Evolutionary conservation across 1,139 yeast species (phyloP).

Genomic region (Taphrina deformans): DNA sequence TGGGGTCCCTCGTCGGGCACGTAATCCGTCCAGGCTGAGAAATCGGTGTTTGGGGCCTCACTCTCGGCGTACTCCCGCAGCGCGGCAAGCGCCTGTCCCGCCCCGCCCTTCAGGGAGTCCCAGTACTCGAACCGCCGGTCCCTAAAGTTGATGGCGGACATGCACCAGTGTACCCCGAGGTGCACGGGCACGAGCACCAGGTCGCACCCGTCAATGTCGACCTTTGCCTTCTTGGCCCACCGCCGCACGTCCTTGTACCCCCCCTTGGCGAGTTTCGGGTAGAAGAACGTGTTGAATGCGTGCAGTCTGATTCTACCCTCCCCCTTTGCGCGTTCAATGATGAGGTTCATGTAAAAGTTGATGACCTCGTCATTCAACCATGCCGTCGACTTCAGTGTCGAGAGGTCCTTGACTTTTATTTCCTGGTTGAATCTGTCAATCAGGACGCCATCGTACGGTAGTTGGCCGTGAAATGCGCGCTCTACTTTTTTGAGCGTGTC

Average conservation of each 20-base stretch:
- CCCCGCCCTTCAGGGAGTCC: conserved; percentile 72
- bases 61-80: conserved; percentile 62
- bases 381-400: conserved; percentile 64
- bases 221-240: conserved; percentile 86
- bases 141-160: conserved; percentile 71
- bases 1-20: conserved; percentile 60
- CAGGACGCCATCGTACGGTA: conserved; percentile 37
- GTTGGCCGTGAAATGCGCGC: neutral
- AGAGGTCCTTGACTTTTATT: conserved; percentile 63
- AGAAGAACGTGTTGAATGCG: conserved; percentile 70
- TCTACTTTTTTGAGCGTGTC: conserved; percentile 9
- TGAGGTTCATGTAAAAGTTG: conserved; percentile 70
- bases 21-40: conserved; percentile 41
- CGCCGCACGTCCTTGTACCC: conserved; percentile 82
- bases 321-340: conserved; percentile 51
- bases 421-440: conserved; percentile 57
- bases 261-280: conserved; percentile 58
- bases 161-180: conserved; percentile 87
- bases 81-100: conserved; percentile 55
- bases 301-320: conserved; percentile 50
- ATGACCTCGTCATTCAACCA: conserved; percentile 94
- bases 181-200: conserved; percentile 81
- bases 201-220: conserved; percentile 63
- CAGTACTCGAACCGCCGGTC: conserved; percentile 62
- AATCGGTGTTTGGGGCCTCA: conserved; percentile 48